Base-by-base conservation (phyloP, 768 basidiomycete genomes). In the Tubosaeta brunneosetosa region DNA sequence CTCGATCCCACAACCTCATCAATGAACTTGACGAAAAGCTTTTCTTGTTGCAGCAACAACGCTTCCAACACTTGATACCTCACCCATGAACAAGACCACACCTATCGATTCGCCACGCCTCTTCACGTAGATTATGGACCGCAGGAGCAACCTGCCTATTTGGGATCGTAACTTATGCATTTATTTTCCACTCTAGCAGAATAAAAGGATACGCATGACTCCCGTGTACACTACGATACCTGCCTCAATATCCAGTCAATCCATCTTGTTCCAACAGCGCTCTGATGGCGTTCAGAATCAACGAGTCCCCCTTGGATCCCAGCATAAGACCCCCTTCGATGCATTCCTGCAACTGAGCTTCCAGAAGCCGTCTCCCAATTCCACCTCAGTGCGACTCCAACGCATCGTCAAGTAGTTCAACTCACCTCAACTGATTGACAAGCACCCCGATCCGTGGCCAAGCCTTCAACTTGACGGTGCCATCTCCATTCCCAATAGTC, bases 361-460 rank as follows among this genome's bases (percentile, higher is more conserved):
- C 86, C 8, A 94, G 71, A 14, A 93, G 70, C 48, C 82, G 79
- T 46, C 91, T 86, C 57, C 36, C 26, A 29, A 40, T n/a, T 16
- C 38, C 3, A 42, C 36, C 32, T 36, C 44, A 51, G 44, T 41
- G 41, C 38, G 6, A 6, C 1, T 37, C 22, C 4, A 22, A 5
- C 3, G 4, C 27, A 34, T 14, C 12, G 10, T 40, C 22, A 22
- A 2, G 13, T 36, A 36, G 34, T 36, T 17, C 34, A 22, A 67
- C 75, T 55, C 64, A 88, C 90, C 90, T 77, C 11, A 94, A 71
- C 58, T 93, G 90, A 62, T 93, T 93, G 38, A 91, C 87, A 27
- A 97, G 77, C 11, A 93, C 83, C 2, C 92, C 93, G 45, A 95
- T 94, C 9, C 92, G 80, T n/a, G 94, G 88, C 82, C 86, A 90